Conservation (phyloP, 805 yeast genomes). For the Pichia cephalocereana region DNA sequence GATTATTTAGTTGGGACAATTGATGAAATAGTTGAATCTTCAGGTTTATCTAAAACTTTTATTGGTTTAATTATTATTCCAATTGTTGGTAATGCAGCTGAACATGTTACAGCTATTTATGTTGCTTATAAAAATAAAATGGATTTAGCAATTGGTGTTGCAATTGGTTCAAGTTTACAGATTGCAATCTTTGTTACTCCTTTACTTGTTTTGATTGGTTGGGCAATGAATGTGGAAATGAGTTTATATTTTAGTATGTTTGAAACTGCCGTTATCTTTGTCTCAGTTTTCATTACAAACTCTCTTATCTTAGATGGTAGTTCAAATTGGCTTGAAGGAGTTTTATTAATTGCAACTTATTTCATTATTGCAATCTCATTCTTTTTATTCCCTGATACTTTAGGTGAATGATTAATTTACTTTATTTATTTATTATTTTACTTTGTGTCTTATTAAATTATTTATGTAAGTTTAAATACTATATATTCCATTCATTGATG, state of each 20-base stretch:
- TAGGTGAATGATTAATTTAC: slow-evolving; percentile 11
- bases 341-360: slow-evolving; percentile 81
- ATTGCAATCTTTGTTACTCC: slow-evolving; percentile 95
- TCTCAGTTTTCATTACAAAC: slow-evolving; percentile 81
- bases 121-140: slow-evolving; percentile 95
- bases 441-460: background rate
- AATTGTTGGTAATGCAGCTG: slow-evolving; percentile 97
- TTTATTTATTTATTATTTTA: background rate
- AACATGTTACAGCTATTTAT: slow-evolving; percentile 92
- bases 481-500: no score
- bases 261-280: slow-evolving; percentile 88
- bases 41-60: slow-evolving; percentile 89
- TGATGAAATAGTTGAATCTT: slow-evolving; percentile 73
- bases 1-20: slow-evolving; percentile 91
- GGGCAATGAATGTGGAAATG: slow-evolving; percentile 89
- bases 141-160: slow-evolving; percentile 96
- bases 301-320: slow-evolving; percentile 88
- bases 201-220: slow-evolving; percentile 88
- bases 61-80: slow-evolving; percentile 92
- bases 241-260: slow-evolving; percentile 82
- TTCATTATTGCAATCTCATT: slow-evolving; percentile 83
- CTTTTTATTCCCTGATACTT: slow-evolving; percentile 69
- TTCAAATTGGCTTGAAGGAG: slow-evolving; percentile 95
- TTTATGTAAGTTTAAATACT: background rate
- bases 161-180: slow-evolving; percentile 92